phyloP scores from a whole-genome alignment of 2,329 filamentous ascomycete species.

The Corynespora cassiicola region DNA sequence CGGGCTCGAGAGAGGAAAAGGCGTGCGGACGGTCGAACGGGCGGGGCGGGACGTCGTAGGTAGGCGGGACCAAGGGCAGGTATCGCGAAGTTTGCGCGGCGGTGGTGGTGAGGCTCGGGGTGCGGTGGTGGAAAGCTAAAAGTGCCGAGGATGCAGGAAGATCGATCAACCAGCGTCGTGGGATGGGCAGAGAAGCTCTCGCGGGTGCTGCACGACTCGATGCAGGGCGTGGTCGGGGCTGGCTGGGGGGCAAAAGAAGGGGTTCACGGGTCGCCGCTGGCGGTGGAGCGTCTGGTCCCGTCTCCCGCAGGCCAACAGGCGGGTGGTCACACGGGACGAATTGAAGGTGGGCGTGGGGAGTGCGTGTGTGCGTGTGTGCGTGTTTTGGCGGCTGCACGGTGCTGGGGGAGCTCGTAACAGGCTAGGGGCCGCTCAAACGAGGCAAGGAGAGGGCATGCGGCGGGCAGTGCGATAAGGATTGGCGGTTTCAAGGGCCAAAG shows the following conservation, averaged over 20 bases:
- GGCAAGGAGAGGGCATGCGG: constrained; percentile 22
- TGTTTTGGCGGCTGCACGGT: constrained; percentile 19
- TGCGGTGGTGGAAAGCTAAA: constrained; percentile 18
- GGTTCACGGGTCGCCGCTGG: too few relatives aligned
- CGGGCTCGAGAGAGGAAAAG: constrained; percentile 5
- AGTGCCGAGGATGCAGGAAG: neutral
- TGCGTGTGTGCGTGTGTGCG: constrained; percentile 14
- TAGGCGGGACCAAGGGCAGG: too few relatives aligned
- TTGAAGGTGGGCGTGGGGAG: constrained; percentile 1
- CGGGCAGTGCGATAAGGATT: constrained; percentile 26
- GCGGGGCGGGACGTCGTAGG: neutral
- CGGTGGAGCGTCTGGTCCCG: too few relatives aligned
- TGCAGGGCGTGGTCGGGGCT: constrained; percentile 2
- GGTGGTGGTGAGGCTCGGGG: constrained; percentile 16
- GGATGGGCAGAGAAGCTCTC: too few relatives aligned
- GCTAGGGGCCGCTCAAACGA: constrained; percentile 20
- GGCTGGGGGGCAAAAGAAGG: too few relatives aligned
- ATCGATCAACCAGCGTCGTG: constrained; percentile 3
- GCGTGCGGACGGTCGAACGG: neutral
- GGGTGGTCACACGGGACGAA: constrained; percentile 24
- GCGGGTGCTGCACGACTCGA: constrained; percentile 5
- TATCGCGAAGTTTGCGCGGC: constrained; percentile 1
- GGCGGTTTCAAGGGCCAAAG: constrained; percentile 23
- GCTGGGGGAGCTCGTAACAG: constrained; percentile 8
- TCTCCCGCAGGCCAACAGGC: too few relatives aligned